Conservation (phyloP, 108 stramenopile genomes). For the Cyclotella sp. region DNA sequence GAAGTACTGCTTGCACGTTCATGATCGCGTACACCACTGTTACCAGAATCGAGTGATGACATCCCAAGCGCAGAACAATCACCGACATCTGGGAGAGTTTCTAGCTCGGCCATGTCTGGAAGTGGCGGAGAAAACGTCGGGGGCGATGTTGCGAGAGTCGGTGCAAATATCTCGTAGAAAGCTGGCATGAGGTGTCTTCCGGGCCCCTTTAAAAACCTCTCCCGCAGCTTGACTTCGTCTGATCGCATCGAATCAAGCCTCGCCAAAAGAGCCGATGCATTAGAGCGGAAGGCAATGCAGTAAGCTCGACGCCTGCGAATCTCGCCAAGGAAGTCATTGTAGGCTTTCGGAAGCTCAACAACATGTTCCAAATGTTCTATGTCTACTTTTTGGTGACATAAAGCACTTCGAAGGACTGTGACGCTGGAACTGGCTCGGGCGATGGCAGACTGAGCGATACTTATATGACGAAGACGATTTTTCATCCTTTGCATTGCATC, state of each 20-base stretch:
- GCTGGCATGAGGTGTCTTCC: constrained; percentile 86
- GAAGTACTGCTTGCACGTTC: constrained; percentile 65
- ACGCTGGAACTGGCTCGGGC: constrained; percentile 74
- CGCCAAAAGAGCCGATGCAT: constrained; percentile 70
- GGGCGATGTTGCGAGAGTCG: constrained; percentile 84
- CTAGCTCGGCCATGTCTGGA: constrained; percentile 74
- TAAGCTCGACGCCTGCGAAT: constrained; percentile 75
- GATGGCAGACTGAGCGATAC: constrained; percentile 77
- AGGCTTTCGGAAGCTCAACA: constrained; percentile 68
- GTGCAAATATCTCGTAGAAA: constrained; percentile 86
- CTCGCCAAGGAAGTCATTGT: constrained; percentile 74
- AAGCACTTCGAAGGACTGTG: constrained; percentile 69
- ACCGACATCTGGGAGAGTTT: constrained; percentile 75
- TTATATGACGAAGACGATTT: constrained; percentile 77
- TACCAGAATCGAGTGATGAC: constrained; percentile 27
- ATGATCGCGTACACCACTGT: constrained; percentile 35
- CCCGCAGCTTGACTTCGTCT: constrained; percentile 81
- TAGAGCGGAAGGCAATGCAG: constrained; percentile 75
- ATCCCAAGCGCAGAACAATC: constrained; percentile 12
- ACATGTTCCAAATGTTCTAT: constrained; percentile 84
- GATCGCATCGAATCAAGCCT: constrained; percentile 75
- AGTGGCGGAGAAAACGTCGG: constrained; percentile 83
- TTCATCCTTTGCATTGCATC: constrained; percentile 84
- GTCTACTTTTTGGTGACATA: constrained; percentile 72
- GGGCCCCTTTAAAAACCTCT: constrained; percentile 80